These are phyloP conservation scores for Guadua angustifolia DNA, from an alignment of 176 grass and related monocot species.

Conservation along the genomic window DNA sequence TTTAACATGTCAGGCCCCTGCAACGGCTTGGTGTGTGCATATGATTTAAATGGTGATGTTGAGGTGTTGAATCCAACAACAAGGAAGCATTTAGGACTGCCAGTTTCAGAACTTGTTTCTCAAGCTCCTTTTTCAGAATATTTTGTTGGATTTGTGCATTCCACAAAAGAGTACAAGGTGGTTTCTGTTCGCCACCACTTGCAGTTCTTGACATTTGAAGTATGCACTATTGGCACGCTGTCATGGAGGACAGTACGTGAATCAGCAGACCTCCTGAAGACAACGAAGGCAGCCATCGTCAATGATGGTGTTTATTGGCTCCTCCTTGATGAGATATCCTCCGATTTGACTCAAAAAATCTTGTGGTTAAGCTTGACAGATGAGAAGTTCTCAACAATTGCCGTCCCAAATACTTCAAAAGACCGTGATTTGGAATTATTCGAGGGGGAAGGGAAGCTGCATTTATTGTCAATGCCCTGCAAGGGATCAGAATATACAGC, in stretches of 20 bases:
- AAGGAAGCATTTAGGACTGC: constrained; percentile 43
- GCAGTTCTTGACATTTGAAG: constrained; percentile 52
- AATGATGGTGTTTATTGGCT: constrained; percentile 50
- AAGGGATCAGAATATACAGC: constrained; percentile 7
- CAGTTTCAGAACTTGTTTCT: constrained; percentile 26
- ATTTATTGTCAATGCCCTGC: constrained; percentile 43
- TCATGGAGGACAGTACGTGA: constrained; percentile 44
- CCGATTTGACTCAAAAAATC: constrained; percentile 29
- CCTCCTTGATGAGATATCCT: constrained; percentile 45
- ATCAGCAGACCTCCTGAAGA: constrained; percentile 43
- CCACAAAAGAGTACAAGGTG: constrained; percentile 55
- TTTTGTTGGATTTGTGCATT: constrained; percentile 55
- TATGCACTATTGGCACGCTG: constrained; percentile 39
- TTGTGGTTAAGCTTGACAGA: constrained; percentile 44
- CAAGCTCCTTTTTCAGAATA: constrained; percentile 47
- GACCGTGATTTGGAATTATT: constrained; percentile 43
- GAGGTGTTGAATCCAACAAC: constrained; percentile 59
- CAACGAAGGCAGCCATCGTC: constrained; percentile 47
- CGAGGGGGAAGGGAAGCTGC: constrained; percentile 48
- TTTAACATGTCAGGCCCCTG: constrained; percentile 56
- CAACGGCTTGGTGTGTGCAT: constrained; percentile 49
- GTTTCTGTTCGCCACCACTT: constrained; percentile 41
- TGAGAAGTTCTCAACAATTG: constrained; percentile 38
- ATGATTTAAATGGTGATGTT: constrained; percentile 47
- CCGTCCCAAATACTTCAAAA: constrained; percentile 41